These are phyloP conservation scores for Irpex lacteus DNA, from an alignment of 1,284 basidiomycete species.

Conservation along the genomic window DNA sequence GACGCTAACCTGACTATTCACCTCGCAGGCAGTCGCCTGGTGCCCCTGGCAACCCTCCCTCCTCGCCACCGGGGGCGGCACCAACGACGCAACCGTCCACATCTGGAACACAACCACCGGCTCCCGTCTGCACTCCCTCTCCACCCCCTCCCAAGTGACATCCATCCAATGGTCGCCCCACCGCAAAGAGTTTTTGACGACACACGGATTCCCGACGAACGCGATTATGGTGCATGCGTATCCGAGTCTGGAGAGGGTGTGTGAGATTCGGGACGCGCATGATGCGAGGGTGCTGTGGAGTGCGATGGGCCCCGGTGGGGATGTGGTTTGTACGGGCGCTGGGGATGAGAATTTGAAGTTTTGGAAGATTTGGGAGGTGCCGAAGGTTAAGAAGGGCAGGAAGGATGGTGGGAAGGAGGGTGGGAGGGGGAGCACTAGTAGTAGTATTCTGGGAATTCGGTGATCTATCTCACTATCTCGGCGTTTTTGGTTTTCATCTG, in stretches of 20 bases:
- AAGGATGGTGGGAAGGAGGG: conserved; percentile 36
- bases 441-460: conserved; percentile 28
- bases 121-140: conserved; percentile 80
- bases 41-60: conserved; percentile 95
- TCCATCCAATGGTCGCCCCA: conserved; percentile 89
- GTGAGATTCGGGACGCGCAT: conserved; percentile 90
- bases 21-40: conserved; percentile 84
- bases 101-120: conserved; percentile 92
- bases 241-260: conserved; percentile 66
- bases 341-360: conserved; percentile 95
- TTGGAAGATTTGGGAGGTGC: conserved; percentile 78
- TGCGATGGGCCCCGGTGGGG: conserved; percentile 83
- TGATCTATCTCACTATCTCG: not conserved
- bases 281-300: conserved; percentile 87
- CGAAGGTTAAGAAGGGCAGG: conserved; percentile 49
- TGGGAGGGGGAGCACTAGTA: conserved; percentile 28
- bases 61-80: conserved; percentile 93
- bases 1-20: not conserved
- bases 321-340: conserved; percentile 86
- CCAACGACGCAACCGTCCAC: conserved; percentile 91
- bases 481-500: not conserved
- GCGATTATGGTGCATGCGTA: conserved; percentile 49
- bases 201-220: conserved; percentile 85
- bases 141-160: conserved; percentile 89
- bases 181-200: conserved; percentile 88